Evolutionary conservation across 257 asterid species (phyloP).

Genomic region (Solanum pennellii): DNA sequence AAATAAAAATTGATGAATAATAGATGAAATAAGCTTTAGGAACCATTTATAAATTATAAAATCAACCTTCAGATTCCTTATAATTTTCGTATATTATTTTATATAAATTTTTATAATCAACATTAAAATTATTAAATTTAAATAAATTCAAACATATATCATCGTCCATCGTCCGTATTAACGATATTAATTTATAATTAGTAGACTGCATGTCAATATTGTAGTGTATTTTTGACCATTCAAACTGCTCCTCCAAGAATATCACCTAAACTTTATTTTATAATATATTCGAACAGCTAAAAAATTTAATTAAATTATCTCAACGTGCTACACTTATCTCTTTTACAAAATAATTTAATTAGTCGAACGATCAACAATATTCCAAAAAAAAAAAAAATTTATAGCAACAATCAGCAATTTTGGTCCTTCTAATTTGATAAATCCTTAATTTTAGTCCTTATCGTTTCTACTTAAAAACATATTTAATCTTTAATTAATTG

Average conservation of each 20-base stretch:
- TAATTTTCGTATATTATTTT: background rate
- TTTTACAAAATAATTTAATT: background rate
- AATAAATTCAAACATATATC: background rate
- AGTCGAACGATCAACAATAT: background rate
- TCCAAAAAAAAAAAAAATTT: background rate
- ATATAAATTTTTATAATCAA: background rate
- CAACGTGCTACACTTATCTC: background rate
- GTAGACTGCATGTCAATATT: background rate
- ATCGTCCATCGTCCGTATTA: accelerated
- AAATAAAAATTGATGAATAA: background rate
- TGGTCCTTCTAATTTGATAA: background rate
- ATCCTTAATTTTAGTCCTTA: background rate
- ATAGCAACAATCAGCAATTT: background rate
- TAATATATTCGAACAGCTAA: background rate
- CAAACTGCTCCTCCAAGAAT: background rate
- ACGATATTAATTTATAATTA: too few species aligned
- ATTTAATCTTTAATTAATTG: background rate
- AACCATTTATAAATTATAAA: background rate
- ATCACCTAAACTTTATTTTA: background rate
- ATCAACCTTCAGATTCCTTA: background rate
- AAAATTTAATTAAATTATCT: background rate
- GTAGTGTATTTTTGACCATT: background rate
- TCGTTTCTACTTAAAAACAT: background rate
- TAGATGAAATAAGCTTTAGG: background rate
- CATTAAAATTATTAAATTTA: background rate